Evolutionary conservation across 1,139 yeast genomes (phyloP).

Genomic region (Zygoascus sp.): DNA sequence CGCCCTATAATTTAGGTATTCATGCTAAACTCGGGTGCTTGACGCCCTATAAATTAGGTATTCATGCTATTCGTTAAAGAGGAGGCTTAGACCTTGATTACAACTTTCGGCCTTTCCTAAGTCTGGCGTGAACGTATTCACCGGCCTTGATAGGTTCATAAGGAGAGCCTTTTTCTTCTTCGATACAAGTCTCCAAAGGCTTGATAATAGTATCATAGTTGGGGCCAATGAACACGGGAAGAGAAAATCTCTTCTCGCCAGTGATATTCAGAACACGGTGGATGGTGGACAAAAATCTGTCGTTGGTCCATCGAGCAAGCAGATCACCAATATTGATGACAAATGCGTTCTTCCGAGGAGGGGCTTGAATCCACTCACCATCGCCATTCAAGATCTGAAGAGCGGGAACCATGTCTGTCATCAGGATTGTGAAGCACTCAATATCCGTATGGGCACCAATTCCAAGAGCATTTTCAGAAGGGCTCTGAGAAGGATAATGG

Average conservation of each 20-base stretch:
- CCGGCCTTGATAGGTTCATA: constrained; percentile 13
- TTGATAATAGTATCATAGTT: constrained; percentile 27
- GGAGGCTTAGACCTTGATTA: too few species aligned
- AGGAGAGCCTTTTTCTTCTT: constrained; percentile 6
- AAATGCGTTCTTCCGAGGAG: constrained; percentile 31
- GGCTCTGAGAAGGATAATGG: constrained; percentile 35
- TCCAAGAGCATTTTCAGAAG: constrained; percentile 24
- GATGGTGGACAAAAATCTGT: constrained; percentile 32
- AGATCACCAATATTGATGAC: constrained; percentile 38
- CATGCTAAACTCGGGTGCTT: too few species aligned
- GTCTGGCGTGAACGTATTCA: constrained; percentile 11
- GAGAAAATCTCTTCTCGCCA: constrained; percentile 31
- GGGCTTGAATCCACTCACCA: constrained; percentile 33
- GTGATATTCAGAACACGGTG: constrained; percentile 34
- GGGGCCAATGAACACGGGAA: constrained; percentile 33
- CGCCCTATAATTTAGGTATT: too few species aligned
- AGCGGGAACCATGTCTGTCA: constrained; percentile 29
- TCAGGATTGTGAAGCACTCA: constrained; percentile 36
- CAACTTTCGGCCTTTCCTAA: constrained; percentile 4
- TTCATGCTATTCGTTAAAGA: too few species aligned
- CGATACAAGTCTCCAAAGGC: constrained; percentile 24
- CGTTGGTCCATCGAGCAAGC: constrained; percentile 35
- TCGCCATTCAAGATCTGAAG: constrained; percentile 35
- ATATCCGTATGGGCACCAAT: constrained; percentile 42
- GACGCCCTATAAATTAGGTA: too few species aligned